Percentiles rank a stretch among this genome's conserved stretches.
phyloP scores from a whole-genome alignment of 176 grass and related monocot genomes.

The Tillandsia leiboldiana region DNA sequence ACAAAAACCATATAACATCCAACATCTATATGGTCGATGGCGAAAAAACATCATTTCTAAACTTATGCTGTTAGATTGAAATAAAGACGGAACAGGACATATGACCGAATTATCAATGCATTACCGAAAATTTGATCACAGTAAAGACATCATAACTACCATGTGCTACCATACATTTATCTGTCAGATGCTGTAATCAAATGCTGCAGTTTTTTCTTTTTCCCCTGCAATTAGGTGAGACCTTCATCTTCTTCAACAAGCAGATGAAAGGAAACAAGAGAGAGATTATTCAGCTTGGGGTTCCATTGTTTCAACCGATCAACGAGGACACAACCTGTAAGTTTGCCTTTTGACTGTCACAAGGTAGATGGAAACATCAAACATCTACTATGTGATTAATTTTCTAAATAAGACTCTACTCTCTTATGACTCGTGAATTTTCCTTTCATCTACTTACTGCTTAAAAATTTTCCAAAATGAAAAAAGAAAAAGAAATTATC shows the following conservation, averaged over 20 bases:
- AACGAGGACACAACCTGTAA: constrained; percentile 82
- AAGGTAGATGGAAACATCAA: neutral
- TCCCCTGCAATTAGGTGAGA: constrained; percentile 49
- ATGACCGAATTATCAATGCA: neutral
- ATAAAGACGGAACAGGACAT: too few relatives aligned
- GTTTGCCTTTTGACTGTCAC: constrained; percentile 7
- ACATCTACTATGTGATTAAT: neutral
- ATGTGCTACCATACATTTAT: neutral
- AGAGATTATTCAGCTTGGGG: constrained; percentile 90
- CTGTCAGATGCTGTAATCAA: neutral
- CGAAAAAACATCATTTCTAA: too few relatives aligned
- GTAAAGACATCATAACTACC: neutral
- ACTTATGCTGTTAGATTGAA: too few relatives aligned
- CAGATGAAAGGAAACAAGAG: constrained; percentile 96
- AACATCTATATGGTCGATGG: too few relatives aligned
- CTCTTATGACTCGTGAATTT: too few relatives aligned
- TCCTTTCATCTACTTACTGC: too few relatives aligned
- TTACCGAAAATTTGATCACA: neutral
- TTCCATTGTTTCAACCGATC: constrained; percentile 82
- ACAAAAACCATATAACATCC: too few relatives aligned
- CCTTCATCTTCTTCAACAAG: constrained; percentile 99
- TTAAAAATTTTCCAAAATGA: too few relatives aligned
- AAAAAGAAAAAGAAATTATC: too few relatives aligned
- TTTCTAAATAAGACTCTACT: too few relatives aligned
- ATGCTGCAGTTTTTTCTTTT: neutral